A percentile compares a stretch with the other conserved stretches of the same genome.
Conservation (phyloP, 2,329 filamentous ascomycete genomes). For the Nothopassalora personata region DNA sequence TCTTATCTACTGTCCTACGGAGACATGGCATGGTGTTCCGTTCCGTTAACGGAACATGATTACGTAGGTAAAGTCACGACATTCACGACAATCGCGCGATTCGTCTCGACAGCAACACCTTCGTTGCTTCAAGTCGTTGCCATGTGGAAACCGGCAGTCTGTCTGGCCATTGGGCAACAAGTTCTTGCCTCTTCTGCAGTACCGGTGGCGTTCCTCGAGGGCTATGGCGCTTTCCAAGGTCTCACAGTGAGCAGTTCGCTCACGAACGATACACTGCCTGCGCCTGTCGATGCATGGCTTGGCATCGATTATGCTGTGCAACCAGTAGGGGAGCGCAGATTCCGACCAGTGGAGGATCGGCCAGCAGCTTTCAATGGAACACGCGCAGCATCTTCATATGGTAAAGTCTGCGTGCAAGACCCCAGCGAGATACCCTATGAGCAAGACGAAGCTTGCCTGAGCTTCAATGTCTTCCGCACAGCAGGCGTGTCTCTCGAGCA, state of each 20-base stretch:
- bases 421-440: slow-evolving; percentile 8
- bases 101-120: no score
- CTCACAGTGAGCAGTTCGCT: slow-evolving; percentile 12
- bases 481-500: slow-evolving; percentile 27
- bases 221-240: slow-evolving; percentile 16
- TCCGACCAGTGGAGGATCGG: slow-evolving; percentile 37
- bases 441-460: slow-evolving; percentile 52
- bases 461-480: slow-evolving; percentile 52
- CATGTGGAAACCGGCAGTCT: background rate
- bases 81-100: no score
- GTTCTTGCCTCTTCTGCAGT: slow-evolving; percentile 6
- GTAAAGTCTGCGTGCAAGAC: slow-evolving; percentile 17
- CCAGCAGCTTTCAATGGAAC: slow-evolving; percentile 21
- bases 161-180: slow-evolving; percentile 27
- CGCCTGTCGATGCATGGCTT: slow-evolving; percentile 30
- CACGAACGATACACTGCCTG: slow-evolving; percentile 13
- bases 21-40: no score
- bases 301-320: slow-evolving; percentile 38
- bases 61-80: no score
- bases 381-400: slow-evolving; percentile 11
- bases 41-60: no score
- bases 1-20: no score
- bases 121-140: no score
- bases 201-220: slow-evolving; percentile 9
- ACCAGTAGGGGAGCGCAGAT: slow-evolving; percentile 48